These are phyloP conservation scores for Xylaria arbuscula DNA, from an alignment of 2,329 filamentous ascomycete species.

Conservation along the genomic window DNA sequence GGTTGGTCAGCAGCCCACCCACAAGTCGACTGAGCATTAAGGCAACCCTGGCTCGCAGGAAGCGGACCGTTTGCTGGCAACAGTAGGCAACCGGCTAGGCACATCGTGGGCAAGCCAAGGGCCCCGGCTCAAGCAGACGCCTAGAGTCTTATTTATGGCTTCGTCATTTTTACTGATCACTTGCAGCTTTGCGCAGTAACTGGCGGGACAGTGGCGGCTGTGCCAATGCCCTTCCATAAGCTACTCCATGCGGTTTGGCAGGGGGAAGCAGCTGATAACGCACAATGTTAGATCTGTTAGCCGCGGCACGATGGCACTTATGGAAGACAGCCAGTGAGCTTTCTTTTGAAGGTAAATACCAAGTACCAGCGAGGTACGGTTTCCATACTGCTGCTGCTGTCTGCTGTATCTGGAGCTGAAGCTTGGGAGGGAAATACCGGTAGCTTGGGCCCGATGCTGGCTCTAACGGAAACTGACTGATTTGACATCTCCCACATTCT, in stretches of 20 bases:
- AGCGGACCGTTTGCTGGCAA: conserved; percentile 13
- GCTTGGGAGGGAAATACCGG: background rate
- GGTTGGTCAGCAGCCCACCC: conserved; percentile 12
- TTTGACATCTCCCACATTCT: conserved; percentile 22
- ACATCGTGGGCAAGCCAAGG: background rate
- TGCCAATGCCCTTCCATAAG: conserved; percentile 17
- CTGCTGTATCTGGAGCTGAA: background rate
- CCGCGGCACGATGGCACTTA: conserved; percentile 22
- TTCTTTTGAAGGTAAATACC: background rate
- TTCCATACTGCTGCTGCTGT: background rate
- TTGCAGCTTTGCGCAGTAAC: conserved; percentile 2
- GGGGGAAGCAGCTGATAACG: conserved; percentile 6
- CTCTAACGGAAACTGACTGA: conserved; percentile 6
- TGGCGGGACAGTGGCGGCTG: conserved; percentile 19
- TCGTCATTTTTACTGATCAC: conserved; percentile 12
- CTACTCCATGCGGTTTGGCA: conserved; percentile 3
- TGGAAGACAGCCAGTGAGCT: conserved; percentile 4
- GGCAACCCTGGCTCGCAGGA: conserved; percentile 31
- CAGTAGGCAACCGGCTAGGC: conserved; percentile 20
- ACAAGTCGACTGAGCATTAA: conserved; percentile 12
- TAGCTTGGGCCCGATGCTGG: background rate
- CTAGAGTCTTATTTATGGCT: conserved; percentile 15
- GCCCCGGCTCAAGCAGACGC: conserved; percentile 6
- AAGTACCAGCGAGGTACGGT: background rate
- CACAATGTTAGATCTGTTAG: conserved; percentile 7